A percentile compares a stretch with the other conserved stretches of the same genome.
Evolutionary conservation across 805 yeast genomes (phyloP).

Genomic region (Sugiyamaella chiloensis): DNA sequence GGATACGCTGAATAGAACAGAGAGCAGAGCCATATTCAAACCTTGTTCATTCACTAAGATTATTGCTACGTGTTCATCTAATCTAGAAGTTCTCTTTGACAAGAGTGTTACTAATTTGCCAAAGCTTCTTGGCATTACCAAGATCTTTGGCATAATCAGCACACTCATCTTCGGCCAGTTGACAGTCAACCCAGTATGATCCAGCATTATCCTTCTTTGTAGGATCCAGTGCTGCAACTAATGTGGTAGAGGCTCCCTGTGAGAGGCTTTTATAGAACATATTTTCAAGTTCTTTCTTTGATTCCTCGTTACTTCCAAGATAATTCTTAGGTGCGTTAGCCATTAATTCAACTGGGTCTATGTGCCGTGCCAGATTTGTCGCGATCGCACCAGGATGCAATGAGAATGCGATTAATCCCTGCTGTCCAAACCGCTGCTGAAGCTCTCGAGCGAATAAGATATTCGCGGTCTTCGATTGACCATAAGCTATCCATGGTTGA

Average conservation of each 20-base stretch:
- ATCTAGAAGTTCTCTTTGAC: too few relatives aligned
- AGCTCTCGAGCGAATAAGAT: constrained; percentile 12
- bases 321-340: constrained; percentile 1
- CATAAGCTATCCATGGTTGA: constrained; percentile 14
- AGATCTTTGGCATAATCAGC: constrained; percentile 5
- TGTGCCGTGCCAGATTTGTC: constrained; percentile 15
- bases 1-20: too few relatives aligned
- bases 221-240: constrained; percentile 11
- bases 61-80: too few relatives aligned
- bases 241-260: constrained; percentile 12
- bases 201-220: background rate
- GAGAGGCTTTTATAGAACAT: background rate
- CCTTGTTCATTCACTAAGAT: too few relatives aligned
- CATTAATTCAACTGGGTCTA: constrained; percentile 3
- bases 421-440: constrained; percentile 5
- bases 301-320: background rate
- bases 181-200: constrained; percentile 4
- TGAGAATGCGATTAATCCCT: constrained; percentile 5
- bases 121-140: constrained; percentile 9
- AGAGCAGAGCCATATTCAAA: too few relatives aligned
- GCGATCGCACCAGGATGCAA: constrained; percentile 12
- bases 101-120: constrained; percentile 8
- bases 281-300: background rate
- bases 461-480: constrained; percentile 19
- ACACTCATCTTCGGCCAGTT: background rate